Evolutionary conservation across 441 rosid species (phyloP).

Genomic region (Omphalea diandra): DNA sequence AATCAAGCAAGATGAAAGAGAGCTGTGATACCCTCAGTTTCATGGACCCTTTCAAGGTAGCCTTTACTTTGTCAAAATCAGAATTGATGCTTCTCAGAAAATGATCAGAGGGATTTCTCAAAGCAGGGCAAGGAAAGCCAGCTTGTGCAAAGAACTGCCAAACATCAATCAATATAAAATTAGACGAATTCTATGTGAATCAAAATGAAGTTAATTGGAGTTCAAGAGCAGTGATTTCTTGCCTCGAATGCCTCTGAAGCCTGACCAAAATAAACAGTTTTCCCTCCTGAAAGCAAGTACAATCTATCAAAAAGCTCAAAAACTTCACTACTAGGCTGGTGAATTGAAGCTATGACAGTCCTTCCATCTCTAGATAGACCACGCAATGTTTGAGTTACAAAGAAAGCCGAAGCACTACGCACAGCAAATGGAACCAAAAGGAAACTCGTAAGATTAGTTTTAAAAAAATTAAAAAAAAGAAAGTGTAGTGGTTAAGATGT

Average conservation of each 20-base stretch:
- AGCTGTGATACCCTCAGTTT: constrained; percentile 59
- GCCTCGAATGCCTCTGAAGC: constrained; percentile 91
- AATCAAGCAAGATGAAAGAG: too few species aligned
- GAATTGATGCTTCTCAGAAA: constrained; percentile 47
- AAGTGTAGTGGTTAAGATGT: too few species aligned
- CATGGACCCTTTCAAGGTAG: constrained; percentile 92
- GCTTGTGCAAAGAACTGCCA: constrained; percentile 92
- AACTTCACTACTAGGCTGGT: constrained; percentile 96
- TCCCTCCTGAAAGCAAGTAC: constrained; percentile 90
- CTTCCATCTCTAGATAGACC: constrained; percentile 91
- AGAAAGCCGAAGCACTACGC: constrained; percentile 95
- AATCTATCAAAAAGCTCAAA: constrained; percentile 87
- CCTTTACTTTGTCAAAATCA: constrained; percentile 92
- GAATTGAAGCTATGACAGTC: constrained; percentile 89
- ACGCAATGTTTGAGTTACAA: constrained; percentile 85
- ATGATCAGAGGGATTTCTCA: constrained; percentile 51
- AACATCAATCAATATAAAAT: too few species aligned
- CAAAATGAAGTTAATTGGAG: too few species aligned
- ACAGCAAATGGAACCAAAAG: not conserved
- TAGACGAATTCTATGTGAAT: too few species aligned
- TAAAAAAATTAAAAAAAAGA: not conserved
- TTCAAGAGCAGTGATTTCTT: constrained; percentile 21
- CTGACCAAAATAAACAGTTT: constrained; percentile 86
- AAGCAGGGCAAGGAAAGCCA: constrained; percentile 40
- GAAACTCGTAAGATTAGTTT: too few species aligned